Evolutionary conservation across 2,329 filamentous ascomycete genomes (phyloP).

Genomic region (Myotisia sp.): DNA sequence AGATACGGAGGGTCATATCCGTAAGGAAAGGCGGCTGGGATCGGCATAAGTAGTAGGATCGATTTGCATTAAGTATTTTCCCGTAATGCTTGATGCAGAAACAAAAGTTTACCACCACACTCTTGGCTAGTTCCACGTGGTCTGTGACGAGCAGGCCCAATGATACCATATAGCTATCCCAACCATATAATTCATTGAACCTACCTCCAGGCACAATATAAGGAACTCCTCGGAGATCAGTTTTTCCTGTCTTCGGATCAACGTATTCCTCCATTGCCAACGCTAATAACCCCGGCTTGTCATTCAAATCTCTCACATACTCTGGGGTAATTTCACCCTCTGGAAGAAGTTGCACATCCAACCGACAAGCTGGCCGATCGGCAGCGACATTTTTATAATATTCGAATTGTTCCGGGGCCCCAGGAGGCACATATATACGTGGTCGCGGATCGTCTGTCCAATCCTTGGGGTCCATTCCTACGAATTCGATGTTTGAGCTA

Average conservation of each 20-base stretch:
- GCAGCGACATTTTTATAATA: constrained; percentile 74
- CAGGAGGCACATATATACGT: constrained; percentile 76
- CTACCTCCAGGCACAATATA: constrained; percentile 96
- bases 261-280: constrained; percentile 69
- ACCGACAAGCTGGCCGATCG: constrained; percentile 64
- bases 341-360: constrained; percentile 70
- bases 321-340: constrained; percentile 59
- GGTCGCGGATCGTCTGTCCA: constrained; percentile 83
- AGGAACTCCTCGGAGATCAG: constrained; percentile 62
- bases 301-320: constrained; percentile 68
- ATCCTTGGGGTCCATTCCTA: constrained; percentile 83
- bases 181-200: constrained; percentile 97
- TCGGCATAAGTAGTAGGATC: constrained; percentile 85
- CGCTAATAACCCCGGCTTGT: constrained; percentile 76
- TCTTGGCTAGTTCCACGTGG: constrained; percentile 72
- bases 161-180: constrained; percentile 99
- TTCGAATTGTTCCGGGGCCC: constrained; percentile 72
- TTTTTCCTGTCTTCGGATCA: constrained; percentile 54
- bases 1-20: constrained; percentile 89
- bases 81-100: constrained; percentile 98
- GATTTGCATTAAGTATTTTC: constrained; percentile 93
- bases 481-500: constrained; percentile 61
- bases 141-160: constrained; percentile 77
- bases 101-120: constrained; percentile 92
- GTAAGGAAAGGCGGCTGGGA: constrained; percentile 95